Evolutionary conservation across 78 protist species (phyloP).

Genomic region (Dictyostelium brefeldianum): DNA sequence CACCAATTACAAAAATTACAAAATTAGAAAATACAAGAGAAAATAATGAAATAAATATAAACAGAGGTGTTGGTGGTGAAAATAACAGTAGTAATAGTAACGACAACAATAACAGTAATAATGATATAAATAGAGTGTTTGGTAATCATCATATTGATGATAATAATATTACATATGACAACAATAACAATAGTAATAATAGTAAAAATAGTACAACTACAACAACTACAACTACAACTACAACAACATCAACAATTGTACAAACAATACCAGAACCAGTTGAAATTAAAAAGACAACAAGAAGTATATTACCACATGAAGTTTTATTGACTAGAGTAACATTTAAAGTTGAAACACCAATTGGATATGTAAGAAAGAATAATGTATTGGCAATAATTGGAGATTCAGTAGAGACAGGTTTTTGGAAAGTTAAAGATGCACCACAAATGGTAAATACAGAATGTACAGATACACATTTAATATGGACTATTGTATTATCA

Average conservation of each 20-base stretch:
- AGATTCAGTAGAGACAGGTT: conserved; percentile 37
- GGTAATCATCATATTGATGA: neutral
- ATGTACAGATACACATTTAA: conserved; percentile 48
- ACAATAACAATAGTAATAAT: neutral
- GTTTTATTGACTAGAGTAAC: conserved; percentile 60
- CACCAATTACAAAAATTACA: neutral
- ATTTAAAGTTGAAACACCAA: conserved; percentile 42
- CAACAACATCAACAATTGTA: neutral
- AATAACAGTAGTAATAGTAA: neutral
- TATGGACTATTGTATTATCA: conserved; percentile 42
- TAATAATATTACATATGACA: neutral
- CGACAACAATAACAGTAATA: neutral
- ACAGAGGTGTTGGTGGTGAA: neutral
- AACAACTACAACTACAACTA: neutral
- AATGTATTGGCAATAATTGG: conserved; percentile 45
- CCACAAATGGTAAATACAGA: conserved; percentile 30
- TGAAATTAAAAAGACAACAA: conserved; percentile 2
- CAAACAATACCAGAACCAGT: neutral
- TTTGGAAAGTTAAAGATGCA: conserved; percentile 43
- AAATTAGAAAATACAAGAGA: neutral
- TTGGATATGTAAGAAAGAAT: conserved; percentile 25
- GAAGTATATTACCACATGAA: conserved; percentile 22
- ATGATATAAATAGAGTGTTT: neutral
- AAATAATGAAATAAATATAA: neutral
- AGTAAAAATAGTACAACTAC: neutral